These are phyloP conservation scores for Rhizophagus sp. DNA, from an alignment of 192 early-diverging fungal species.

Conservation along the genomic window DNA sequence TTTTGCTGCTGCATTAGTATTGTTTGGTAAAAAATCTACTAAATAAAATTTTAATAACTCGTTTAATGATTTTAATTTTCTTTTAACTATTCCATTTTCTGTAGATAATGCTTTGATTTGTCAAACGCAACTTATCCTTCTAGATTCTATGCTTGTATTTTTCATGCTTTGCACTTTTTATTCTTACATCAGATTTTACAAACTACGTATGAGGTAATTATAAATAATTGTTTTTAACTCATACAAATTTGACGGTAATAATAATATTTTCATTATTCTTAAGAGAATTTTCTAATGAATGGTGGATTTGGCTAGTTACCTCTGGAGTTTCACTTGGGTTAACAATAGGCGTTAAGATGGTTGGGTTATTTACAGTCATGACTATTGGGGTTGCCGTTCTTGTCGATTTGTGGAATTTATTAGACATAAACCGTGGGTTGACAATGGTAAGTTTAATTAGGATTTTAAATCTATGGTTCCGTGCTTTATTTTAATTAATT, in stretches of 20 bases:
- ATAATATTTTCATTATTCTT: constrained; percentile 31
- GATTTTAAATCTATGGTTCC: neutral
- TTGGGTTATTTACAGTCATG: constrained; percentile 85
- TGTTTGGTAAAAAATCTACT: constrained; percentile 66
- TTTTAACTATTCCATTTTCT: neutral
- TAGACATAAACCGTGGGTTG: constrained; percentile 80
- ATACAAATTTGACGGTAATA: constrained; percentile 14
- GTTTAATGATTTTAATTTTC: too few relatives aligned
- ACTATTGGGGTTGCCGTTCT: constrained; percentile 84
- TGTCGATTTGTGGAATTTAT: constrained; percentile 88
- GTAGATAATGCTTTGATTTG: constrained; percentile 88
- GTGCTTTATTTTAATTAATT: too few relatives aligned
- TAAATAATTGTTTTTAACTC: neutral
- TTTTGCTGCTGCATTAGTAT: constrained; percentile 74
- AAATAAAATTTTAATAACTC: too few relatives aligned
- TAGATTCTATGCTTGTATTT: constrained; percentile 92
- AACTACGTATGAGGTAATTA: constrained; percentile 52
- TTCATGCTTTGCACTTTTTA: constrained; percentile 86
- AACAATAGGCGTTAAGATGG: constrained; percentile 88
- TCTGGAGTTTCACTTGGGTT: constrained; percentile 83
- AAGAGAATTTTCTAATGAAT: constrained; percentile 69
- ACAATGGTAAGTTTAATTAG: constrained; percentile 48
- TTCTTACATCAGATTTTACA: constrained; percentile 87
- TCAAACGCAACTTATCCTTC: constrained; percentile 89
- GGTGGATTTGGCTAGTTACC: constrained; percentile 86